A percentile compares a stretch with the other conserved stretches of the same genome.
Evolutionary conservation across 768 basidiomycete species (phyloP).

Genomic region (Crucibulum laeve): DNA sequence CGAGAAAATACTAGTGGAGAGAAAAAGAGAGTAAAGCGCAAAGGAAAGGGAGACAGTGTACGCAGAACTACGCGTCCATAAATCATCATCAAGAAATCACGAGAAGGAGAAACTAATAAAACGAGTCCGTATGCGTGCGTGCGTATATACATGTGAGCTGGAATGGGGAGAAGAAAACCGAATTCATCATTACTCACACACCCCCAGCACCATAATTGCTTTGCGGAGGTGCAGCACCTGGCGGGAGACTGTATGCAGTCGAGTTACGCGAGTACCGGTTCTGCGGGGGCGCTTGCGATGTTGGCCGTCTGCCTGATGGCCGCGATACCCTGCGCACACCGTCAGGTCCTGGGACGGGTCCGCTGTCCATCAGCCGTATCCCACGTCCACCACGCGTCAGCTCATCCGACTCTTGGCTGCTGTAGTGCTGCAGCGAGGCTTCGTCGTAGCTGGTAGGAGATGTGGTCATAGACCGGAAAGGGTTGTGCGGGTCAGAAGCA

Average conservation of each 20-base stretch:
- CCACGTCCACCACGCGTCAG: slow-evolving; percentile 43
- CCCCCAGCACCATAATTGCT: slow-evolving; percentile 20
- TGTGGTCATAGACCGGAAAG: slow-evolving; percentile 47
- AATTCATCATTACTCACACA: neutral
- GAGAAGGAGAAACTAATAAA: neutral
- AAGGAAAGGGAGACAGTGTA: no score
- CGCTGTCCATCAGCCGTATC: slow-evolving; percentile 75
- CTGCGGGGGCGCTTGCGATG: slow-evolving; percentile 55
- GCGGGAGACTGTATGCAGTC: slow-evolving; percentile 51
- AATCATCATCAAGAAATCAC: neutral
- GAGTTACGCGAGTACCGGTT: slow-evolving; percentile 72
- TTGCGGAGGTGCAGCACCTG: slow-evolving; percentile 71
- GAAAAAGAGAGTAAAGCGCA: no score
- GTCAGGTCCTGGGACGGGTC: slow-evolving; percentile 75
- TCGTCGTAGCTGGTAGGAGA: slow-evolving; percentile 37
- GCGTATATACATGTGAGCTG: neutral
- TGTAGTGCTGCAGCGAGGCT: slow-evolving; percentile 22
- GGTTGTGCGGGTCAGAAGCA: slow-evolving; percentile 47
- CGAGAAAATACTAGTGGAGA: no score
- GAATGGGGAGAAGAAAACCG: neutral
- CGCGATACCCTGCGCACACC: slow-evolving; percentile 79
- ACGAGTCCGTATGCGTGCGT: neutral
- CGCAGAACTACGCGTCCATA: no score
- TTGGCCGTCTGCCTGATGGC: slow-evolving; percentile 50
- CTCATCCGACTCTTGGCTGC: slow-evolving; percentile 24